Percentiles rank a stretch among this genome's conserved stretches.
These are phyloP conservation scores for Colletotrichum zoysiae DNA, from an alignment of 2,329 filamentous ascomycete genomes.

Conservation along the genomic window DNA sequence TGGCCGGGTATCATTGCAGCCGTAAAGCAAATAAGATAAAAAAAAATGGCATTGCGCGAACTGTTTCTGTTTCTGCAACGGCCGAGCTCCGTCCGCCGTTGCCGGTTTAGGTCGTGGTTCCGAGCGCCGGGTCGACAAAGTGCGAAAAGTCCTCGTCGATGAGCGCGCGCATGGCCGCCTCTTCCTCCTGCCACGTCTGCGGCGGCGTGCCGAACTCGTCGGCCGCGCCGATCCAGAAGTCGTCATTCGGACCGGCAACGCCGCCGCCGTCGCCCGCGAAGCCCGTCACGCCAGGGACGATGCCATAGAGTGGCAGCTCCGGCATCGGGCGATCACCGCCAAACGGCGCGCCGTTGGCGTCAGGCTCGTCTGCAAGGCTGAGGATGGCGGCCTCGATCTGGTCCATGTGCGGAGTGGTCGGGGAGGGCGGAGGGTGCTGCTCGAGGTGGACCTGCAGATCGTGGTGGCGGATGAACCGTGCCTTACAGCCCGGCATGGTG, in stretches of 20 bases:
- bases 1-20: slow-evolving; percentile 39
- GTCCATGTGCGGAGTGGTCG: slow-evolving; percentile 22
- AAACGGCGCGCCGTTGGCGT: slow-evolving; percentile 17
- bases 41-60: slow-evolving; percentile 4
- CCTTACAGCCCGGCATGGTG: slow-evolving; percentile 55
- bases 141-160: slow-evolving; percentile 43
- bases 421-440: slow-evolving; percentile 46
- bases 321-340: slow-evolving; percentile 36
- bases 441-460: slow-evolving; percentile 63
- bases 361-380: slow-evolving; percentile 42
- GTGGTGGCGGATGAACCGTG: slow-evolving; percentile 63
- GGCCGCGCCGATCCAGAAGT: slow-evolving; percentile 50
- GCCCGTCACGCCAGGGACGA: slow-evolving; percentile 36
- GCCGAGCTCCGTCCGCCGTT: background rate
- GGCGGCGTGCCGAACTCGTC: slow-evolving; percentile 48
- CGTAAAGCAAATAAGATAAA: slow-evolving; percentile 3
- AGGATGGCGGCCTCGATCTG: slow-evolving; percentile 40
- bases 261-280: background rate
- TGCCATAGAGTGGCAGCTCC: slow-evolving; percentile 38
- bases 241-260: slow-evolving; percentile 30
- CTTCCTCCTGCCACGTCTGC: slow-evolving; percentile 58
- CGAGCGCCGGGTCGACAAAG: slow-evolving; percentile 41
- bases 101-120: slow-evolving; percentile 13
- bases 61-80: background rate
- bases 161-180: slow-evolving; percentile 58